Evolutionary conservation across 148 eudicot genomes (phyloP).

Genomic region (Rhododendron ferrugineum): DNA sequence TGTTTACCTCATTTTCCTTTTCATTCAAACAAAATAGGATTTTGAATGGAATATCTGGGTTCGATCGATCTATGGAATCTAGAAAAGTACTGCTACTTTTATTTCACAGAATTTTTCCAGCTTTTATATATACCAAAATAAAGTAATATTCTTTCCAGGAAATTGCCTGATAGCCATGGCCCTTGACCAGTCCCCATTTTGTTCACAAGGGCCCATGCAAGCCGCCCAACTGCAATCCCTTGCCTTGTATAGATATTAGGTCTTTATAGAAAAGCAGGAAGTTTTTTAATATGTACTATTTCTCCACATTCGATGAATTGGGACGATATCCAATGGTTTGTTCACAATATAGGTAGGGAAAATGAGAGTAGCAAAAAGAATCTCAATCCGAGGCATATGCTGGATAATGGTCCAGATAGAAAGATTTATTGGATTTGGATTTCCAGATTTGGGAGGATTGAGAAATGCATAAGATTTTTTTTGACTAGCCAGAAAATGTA

Average conservation of each 20-base stretch:
- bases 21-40: background rate
- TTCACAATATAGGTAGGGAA: background rate
- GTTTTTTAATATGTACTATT: background rate
- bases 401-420: background rate
- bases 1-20: background rate
- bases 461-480: too few species aligned
- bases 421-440: background rate
- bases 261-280: background rate
- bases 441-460: background rate
- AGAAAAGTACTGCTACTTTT: slow-evolving; percentile 5
- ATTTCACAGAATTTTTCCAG: background rate
- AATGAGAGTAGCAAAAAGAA: background rate
- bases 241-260: background rate
- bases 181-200: background rate
- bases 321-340: background rate
- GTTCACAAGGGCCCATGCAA: background rate
- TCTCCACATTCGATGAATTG: background rate
- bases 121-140: background rate
- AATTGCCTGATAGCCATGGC: background rate
- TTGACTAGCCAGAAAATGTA: too few species aligned
- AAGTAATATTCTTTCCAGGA: background rate
- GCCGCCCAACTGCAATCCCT: background rate
- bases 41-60: background rate
- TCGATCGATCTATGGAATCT: slow-evolving; percentile 1
- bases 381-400: background rate